These are phyloP conservation scores for Daldinia caldariorum DNA, from an alignment of 495 filamentous ascomycete species.

Conservation along the genomic window DNA sequence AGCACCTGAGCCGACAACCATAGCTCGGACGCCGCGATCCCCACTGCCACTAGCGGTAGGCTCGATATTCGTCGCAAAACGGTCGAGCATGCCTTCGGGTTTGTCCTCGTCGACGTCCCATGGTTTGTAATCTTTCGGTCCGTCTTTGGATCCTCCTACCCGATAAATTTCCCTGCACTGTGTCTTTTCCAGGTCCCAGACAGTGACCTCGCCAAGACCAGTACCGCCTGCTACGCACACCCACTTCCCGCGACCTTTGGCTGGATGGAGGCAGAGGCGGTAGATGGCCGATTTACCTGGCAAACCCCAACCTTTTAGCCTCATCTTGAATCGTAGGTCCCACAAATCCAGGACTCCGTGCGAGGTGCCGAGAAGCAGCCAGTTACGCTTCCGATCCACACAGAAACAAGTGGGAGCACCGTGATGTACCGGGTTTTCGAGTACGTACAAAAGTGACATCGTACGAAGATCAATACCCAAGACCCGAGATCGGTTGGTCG, in stretches of 20 bases:
- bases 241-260: slow-evolving; percentile 78
- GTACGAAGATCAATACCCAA: slow-evolving; percentile 87
- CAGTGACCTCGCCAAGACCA: slow-evolving; percentile 88
- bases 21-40: slow-evolving; percentile 69
- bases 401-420: slow-evolving; percentile 94
- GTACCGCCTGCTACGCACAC: slow-evolving; percentile 89
- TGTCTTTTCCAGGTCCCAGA: slow-evolving; percentile 94
- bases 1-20: slow-evolving; percentile 62
- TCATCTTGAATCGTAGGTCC: slow-evolving; percentile 92
- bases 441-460: slow-evolving; percentile 81
- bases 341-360: slow-evolving; percentile 94
- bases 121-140: slow-evolving; percentile 76
- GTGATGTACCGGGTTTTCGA: slow-evolving; percentile 93
- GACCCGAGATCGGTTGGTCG: slow-evolving; percentile 85
- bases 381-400: slow-evolving; percentile 82
- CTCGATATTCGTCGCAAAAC: slow-evolving; percentile 80
- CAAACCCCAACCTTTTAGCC: slow-evolving; percentile 89
- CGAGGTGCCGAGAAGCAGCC: slow-evolving; percentile 90
- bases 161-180: slow-evolving; percentile 91
- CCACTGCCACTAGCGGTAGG: slow-evolving; percentile 58
- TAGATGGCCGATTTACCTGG: slow-evolving; percentile 84
- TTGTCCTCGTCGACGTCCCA: slow-evolving; percentile 92
- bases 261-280: slow-evolving; percentile 78
- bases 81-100: slow-evolving; percentile 86
- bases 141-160: slow-evolving; percentile 64